Conservation (phyloP, 108 stramenopile species). For the Skeletonema menzelii region DNA sequence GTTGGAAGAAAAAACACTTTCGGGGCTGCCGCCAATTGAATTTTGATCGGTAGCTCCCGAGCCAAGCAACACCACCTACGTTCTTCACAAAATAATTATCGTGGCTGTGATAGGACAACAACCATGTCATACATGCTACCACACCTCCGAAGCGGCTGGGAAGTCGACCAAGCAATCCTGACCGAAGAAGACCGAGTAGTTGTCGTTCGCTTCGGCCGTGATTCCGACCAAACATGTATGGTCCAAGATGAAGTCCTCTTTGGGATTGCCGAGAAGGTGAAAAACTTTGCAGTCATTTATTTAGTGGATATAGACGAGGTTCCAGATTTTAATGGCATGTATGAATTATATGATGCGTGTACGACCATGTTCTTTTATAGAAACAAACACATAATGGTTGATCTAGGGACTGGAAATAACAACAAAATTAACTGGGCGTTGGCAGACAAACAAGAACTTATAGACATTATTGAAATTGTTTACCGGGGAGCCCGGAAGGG, state of each 20-base stretch:
- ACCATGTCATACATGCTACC: slow-evolving; percentile 93
- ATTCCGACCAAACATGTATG: slow-evolving; percentile 95
- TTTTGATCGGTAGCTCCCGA: no score
- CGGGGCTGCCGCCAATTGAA: no score
- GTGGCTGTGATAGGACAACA: no score
- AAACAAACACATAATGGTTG: slow-evolving; percentile 98
- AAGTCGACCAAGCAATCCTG: slow-evolving; percentile 98
- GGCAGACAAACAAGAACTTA: slow-evolving; percentile 96
- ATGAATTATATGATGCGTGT: slow-evolving; percentile 97
- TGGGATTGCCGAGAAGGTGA: slow-evolving; percentile 95
- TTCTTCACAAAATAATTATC: no score
- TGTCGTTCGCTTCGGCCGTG: slow-evolving; percentile 98
- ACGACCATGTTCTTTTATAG: slow-evolving; percentile 99
- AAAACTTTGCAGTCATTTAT: slow-evolving; percentile 98
- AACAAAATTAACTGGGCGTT: slow-evolving; percentile 99
- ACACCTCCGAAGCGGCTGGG: slow-evolving; percentile 95
- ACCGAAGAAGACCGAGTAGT: slow-evolving; percentile 98
- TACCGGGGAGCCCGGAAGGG: slow-evolving; percentile 97
- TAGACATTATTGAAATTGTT: slow-evolving; percentile 98
- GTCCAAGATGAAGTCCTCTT: slow-evolving; percentile 94
- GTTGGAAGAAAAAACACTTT: no score
- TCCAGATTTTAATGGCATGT: slow-evolving; percentile 97
- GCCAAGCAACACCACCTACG: no score
- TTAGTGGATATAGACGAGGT: slow-evolving; percentile 98
- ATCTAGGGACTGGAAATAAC: slow-evolving; percentile 98